phyloP scores from a whole-genome alignment of 1,284 basidiomycete genomes.

The Mrakiaceae sp. region DNA sequence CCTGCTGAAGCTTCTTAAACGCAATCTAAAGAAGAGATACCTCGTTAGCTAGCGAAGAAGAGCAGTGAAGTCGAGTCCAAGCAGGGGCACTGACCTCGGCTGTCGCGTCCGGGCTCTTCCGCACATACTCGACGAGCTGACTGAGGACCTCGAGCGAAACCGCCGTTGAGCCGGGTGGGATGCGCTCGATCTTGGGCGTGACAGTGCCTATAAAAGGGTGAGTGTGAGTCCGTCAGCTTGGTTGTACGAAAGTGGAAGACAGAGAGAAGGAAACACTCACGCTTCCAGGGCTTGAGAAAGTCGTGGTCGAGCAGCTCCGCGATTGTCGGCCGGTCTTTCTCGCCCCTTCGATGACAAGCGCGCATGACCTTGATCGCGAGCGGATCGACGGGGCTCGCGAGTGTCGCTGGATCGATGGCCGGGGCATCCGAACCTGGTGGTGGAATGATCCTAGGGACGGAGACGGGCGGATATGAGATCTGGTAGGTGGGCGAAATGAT shows the following conservation, averaged over 20 bases:
- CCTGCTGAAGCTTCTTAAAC: neutral
- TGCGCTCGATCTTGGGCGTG: constrained; percentile 11
- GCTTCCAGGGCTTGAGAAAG: constrained; percentile 54
- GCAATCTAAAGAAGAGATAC: neutral
- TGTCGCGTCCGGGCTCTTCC: neutral
- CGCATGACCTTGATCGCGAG: constrained; percentile 39
- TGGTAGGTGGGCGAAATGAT: constrained; percentile 40
- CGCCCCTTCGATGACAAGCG: constrained; percentile 42
- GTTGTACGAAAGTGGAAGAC: constrained; percentile 19
- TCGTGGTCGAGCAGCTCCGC: constrained; percentile 68
- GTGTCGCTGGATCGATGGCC: constrained; percentile 23
- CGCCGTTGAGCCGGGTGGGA: constrained; percentile 27
- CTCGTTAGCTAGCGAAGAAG: neutral
- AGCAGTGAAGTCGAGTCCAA: neutral
- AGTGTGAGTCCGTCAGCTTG: constrained; percentile 14
- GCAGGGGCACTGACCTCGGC: constrained; percentile 7
- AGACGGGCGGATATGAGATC: constrained; percentile 38
- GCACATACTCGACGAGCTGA: constrained; percentile 9
- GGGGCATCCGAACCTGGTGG: neutral
- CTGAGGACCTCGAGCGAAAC: constrained; percentile 24
- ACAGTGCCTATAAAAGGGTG: constrained; percentile 2
- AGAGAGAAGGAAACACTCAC: constrained; percentile 34
- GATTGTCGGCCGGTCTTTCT: constrained; percentile 73
- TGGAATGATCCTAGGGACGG: constrained; percentile 16
- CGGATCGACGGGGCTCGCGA: constrained; percentile 34